A percentile compares a stretch with the other conserved stretches of the same genome.
Evolutionary conservation across 345 rosid species (phyloP).

Genomic region (Populus davidiana): DNA sequence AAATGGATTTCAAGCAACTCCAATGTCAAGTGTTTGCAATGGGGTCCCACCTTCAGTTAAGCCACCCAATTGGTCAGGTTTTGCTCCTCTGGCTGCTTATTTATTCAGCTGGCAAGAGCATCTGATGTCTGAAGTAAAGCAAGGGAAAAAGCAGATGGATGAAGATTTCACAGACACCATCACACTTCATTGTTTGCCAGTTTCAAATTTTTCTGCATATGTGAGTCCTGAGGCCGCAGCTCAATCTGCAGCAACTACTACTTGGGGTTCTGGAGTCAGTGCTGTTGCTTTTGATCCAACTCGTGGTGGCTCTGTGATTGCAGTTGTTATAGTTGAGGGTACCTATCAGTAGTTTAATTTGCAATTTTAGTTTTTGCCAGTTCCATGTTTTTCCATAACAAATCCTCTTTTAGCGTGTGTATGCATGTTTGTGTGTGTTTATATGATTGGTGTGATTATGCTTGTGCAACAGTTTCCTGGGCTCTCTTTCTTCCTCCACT

Average conservation of each 20-base stretch:
- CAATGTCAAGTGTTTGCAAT: slow-evolving; percentile 53
- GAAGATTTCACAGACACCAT: slow-evolving; percentile 62
- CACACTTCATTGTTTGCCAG: slow-evolving; percentile 91
- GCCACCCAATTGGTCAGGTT: slow-evolving; percentile 94
- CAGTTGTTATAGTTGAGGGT: slow-evolving; percentile 99
- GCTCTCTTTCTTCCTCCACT: not conserved
- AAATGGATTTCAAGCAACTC: slow-evolving; percentile 78
- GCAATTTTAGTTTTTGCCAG: not conserved
- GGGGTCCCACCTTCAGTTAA: slow-evolving; percentile 82
- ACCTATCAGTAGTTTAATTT: slow-evolving; percentile 11
- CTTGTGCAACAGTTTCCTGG: not conserved
- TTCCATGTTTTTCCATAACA: not conserved
- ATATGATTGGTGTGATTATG: not conserved
- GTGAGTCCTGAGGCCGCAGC: slow-evolving; percentile 99
- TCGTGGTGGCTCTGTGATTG: slow-evolving; percentile 94
- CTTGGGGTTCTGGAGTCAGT: slow-evolving; percentile 99
- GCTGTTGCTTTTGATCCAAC: slow-evolving; percentile 99
- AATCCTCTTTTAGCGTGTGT: not conserved
- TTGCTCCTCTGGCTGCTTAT: slow-evolving; percentile 95
- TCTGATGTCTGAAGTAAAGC: slow-evolving; percentile 70
- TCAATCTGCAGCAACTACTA: slow-evolving; percentile 95
- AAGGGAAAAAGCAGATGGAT: slow-evolving; percentile 62
- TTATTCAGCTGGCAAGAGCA: slow-evolving; percentile 97
- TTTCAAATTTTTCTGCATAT: slow-evolving; percentile 97
- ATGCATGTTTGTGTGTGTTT: not conserved